Base-by-base conservation (phyloP, 495 filamentous ascomycete species). In the Daldinia caldariorum region DNA sequence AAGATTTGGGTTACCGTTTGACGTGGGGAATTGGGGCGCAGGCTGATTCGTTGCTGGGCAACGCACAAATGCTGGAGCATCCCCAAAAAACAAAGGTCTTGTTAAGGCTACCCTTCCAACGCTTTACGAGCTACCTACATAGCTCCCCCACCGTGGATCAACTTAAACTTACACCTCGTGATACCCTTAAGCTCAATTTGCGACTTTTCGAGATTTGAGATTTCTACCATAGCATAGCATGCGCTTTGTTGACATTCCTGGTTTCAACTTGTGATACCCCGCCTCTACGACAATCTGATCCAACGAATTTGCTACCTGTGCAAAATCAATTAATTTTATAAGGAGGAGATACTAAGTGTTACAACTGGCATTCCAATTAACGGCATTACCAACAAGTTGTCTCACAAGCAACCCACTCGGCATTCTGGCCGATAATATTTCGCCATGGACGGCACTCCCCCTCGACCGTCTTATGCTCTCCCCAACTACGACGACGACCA, bases 401-500 rank as follows among this genome's bases (percentile, higher is more conserved):
- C 69, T 72, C 63, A 73, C 5, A 66, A 37, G 20, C 43, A 29
- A 58, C 41, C 67, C 55, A n/a, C 55, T 70, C 75, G 72, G 67
- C 71, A 35, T 64, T 53, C 54, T 66, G 67, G 70, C 70, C 68
- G 73, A 69, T 43, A 63, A 71, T 67, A 66, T 54, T 26, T 70
- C 70, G 74, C 66, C 50, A 86, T 86, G 84, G 82, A 83, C 66
- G 74, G 78, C 26, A 81, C 79, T 54, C 81, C 80, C 47, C 71
- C 79, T 59, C 78, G 77, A 49, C 83, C 75, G 16, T 79, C 81
- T 47, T 85, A 84, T 60, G 75, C 78, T 59, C 76, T 85, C 20
- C 81, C 82, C 13, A 72, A 77, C 45, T 87, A 86, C 68, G 80
- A 79, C 69, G 84, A 86, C 14, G 77, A 82, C 20, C 76, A 83